Conservation (phyloP, 2,329 filamentous ascomycete genomes). For the Aspergillus sp. region DNA sequence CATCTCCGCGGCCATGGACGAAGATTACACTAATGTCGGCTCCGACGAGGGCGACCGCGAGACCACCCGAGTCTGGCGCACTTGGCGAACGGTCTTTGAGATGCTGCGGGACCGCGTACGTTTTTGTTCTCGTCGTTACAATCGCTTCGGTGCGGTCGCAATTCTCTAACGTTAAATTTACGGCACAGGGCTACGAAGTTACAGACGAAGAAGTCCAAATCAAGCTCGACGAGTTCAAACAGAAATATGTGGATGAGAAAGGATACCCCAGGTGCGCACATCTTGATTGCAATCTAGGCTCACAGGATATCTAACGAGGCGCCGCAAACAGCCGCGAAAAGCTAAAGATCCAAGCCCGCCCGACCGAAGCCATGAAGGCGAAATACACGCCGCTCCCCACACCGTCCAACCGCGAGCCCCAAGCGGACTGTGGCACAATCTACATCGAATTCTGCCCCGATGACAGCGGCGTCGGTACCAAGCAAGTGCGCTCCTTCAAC, state of each 20-base stretch:
- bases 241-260: constrained; percentile 68
- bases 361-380: constrained; percentile 77
- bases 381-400: constrained; percentile 75
- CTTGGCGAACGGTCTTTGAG: constrained; percentile 89
- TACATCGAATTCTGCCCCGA: constrained; percentile 91
- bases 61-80: constrained; percentile 79
- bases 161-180: constrained; percentile 6
- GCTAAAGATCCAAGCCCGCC: constrained; percentile 85
- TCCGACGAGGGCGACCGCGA: constrained; percentile 39
- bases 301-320: constrained; percentile 1
- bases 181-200: constrained; percentile 80
- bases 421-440: constrained; percentile 77
- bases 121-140: background rate
- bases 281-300: too few relatives aligned
- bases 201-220: constrained; percentile 87
- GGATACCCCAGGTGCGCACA: constrained; percentile 71
- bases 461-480: constrained; percentile 73
- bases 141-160: background rate
- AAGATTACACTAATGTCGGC: constrained; percentile 34
- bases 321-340: constrained; percentile 64
- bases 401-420: constrained; percentile 68
- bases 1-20: constrained; percentile 35
- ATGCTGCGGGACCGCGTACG: constrained; percentile 89
- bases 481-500: constrained; percentile 87
- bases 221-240: constrained; percentile 76